Percentiles rank a stretch among this genome's conserved stretches.
phyloP scores from a whole-genome alignment of 1,284 basidiomycete genomes.

The Peniophora sp. region DNA sequence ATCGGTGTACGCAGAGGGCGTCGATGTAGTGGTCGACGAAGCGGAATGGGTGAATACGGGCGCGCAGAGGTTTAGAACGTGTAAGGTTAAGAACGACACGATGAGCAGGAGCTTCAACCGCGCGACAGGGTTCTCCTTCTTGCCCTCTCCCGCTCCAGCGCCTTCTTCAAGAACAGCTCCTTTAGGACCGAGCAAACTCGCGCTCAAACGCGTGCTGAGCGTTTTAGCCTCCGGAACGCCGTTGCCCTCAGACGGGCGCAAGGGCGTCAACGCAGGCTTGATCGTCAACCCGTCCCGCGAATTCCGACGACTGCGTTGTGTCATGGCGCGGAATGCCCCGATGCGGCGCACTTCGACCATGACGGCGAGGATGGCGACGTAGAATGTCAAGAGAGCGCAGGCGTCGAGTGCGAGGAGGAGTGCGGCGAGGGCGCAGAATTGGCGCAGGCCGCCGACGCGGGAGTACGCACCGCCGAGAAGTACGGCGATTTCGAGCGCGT shows the following conservation, averaged over 20 bases:
- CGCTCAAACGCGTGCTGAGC: slow-evolving; percentile 38
- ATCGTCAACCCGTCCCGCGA: slow-evolving; percentile 16
- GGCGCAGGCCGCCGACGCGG: slow-evolving; percentile 83
- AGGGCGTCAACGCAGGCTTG: slow-evolving; percentile 7
- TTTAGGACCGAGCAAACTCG: slow-evolving; percentile 56
- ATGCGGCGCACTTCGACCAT: slow-evolving; percentile 77
- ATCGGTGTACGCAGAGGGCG: slow-evolving; percentile 33
- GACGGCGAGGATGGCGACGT: slow-evolving; percentile 81
- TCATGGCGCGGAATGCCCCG: slow-evolving; percentile 25
- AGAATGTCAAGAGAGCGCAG: slow-evolving; percentile 85
- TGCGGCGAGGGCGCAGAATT: slow-evolving; percentile 93
- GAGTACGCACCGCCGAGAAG: slow-evolving; percentile 83
- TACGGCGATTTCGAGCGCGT: slow-evolving; percentile 87
- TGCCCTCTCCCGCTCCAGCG: slow-evolving; percentile 29
- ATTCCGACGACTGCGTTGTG: slow-evolving; percentile 17
- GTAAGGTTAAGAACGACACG: slow-evolving; percentile 80
- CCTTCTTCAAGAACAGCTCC: slow-evolving; percentile 42
- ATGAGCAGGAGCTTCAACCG: slow-evolving; percentile 89
- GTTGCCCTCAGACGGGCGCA: slow-evolving; percentile 4
- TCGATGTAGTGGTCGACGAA: slow-evolving; percentile 16
- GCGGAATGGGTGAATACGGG: slow-evolving; percentile 77
- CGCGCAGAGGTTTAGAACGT: slow-evolving; percentile 89
- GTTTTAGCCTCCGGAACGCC: slow-evolving; percentile 16
- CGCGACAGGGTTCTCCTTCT: slow-evolving; percentile 73
- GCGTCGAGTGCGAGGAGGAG: slow-evolving; percentile 84